Evolutionary conservation across 805 yeast genomes (phyloP), one percentile per base, ranked within the genome.

Genomic region (Komagataella phaffii): DNA sequence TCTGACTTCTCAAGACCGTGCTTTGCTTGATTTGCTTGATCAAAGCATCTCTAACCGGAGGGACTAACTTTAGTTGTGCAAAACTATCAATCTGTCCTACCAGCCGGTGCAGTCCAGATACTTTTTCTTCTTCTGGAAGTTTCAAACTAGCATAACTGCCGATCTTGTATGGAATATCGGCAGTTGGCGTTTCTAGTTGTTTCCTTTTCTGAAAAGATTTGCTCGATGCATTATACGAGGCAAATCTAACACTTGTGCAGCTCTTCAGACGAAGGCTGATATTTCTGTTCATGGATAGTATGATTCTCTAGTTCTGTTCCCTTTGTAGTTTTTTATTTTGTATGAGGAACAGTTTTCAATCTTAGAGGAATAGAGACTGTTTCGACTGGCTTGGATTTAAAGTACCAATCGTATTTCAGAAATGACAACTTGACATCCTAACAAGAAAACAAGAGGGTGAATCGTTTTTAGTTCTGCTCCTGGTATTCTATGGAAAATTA

Each of bases 11-110:
- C 5, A 72, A 55, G 12, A 75, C 69, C 0, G 82, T 72, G 52
- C 72, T 73, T 1, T 61, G 55, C 50, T 70, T 69, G 49, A 87
- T 77, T 48, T 83, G 81, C 19, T 74, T 61, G 14, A 76, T 64
- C 61, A 86, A 68, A 3, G 82, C 81, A 0, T 67, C 69, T 56
- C 96, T 71, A 1, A 89, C 84, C 2, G 73, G 72, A 0, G 90
- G 88, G 45, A 82, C 67, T 14, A 91, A 69, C 53, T 81, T 75
- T 53, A 90, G 70, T 52, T 82, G 79, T n/a, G 76, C 75, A 59
- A 89, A 90, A 12, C 77, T 71, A 1, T 72, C 69, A 48, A 88
- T 78, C 58, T 82, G 81, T 17, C 66, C 65, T 21, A 77, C 69
- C 18, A 74, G 57, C 50, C 68, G 73, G 24, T 63, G 62, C n/a